Evolutionary conservation across 176 grass and related monocot species (phyloP), one percentile per base, ranked within the genome.

Genomic region (Phoenix dactylifera): DNA sequence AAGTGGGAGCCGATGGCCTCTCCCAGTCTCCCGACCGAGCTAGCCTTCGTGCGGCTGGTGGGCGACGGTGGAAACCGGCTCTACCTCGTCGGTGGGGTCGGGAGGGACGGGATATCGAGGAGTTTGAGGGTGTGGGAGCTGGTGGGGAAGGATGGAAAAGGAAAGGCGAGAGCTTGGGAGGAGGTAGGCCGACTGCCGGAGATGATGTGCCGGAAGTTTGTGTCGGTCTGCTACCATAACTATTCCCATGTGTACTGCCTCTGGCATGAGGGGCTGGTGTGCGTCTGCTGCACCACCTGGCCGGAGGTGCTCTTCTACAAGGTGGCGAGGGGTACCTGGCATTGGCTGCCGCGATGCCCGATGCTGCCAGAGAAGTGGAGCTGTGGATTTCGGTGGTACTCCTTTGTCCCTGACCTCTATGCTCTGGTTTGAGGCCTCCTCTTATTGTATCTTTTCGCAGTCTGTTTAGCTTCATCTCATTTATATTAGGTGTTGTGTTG

Each of bases 201-300:
- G 49, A 72, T 72, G 69, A 72, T 72, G 69, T 72, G 57, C 58
- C 57, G 69, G 58, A 72, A 72, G 49, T 62, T 72, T 15, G 26
- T 62, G 49, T 59, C 58, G 3, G 69, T 72, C 3, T 72, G 69
- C 69, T 72, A 72, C 58, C 69, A 72, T 58, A 62, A 72, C 58
- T 72, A 72, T 50, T 60, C 69, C 17, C 69, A 72, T 4, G 69
- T 72, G 1, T 51, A 72, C 6, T 72, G 69, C 26, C 49, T 54
- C 22, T 72, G 69, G 69, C 69, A 72, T 50, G 69, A 48, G 14
- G 69, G 69, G 50, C 49, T 62, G 1, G 26, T 72, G 7, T 72
- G 69, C 69, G 26, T 72, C 24, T 72, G 58, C 69, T 62, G 58
- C 69, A 62, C 58, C 18, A 72, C 69, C 12, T 72, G 69, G 69